Evolutionary conservation across 768 basidiomycete genomes (phyloP).

Genomic region (Lactarius indigo): DNA sequence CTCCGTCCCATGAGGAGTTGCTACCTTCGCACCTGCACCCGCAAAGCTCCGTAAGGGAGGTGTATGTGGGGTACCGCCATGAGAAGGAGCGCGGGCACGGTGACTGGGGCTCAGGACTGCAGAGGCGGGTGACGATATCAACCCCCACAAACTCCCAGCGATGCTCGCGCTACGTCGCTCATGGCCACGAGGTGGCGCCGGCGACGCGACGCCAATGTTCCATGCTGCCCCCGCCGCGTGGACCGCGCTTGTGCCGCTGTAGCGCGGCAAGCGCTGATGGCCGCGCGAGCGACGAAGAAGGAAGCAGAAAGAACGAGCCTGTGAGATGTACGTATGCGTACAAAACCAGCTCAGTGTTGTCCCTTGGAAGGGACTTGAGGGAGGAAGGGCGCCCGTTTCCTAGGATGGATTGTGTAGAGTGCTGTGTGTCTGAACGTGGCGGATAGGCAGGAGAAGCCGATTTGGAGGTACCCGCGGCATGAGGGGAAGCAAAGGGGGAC

Average conservation of each 20-base stretch:
- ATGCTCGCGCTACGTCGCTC: conserved; percentile 47
- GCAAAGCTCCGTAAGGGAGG: conserved; percentile 17
- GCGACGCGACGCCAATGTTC: conserved; percentile 58
- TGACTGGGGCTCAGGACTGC: conserved; percentile 26
- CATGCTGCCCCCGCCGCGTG: conserved; percentile 75
- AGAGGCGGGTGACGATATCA: conserved; percentile 32
- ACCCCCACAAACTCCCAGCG: conserved; percentile 44
- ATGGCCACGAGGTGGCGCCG: conserved; percentile 37
- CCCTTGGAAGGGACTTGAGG: conserved; percentile 10
- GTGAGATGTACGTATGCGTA: conserved; percentile 83
- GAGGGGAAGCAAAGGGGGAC: conserved; percentile 25
- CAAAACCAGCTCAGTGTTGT: conserved; percentile 57
- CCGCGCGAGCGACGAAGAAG: conserved; percentile 44
- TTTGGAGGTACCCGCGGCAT: conserved; percentile 12
- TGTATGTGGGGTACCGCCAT: conserved; percentile 15
- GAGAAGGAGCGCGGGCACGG: conserved; percentile 28
- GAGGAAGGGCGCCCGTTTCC: conserved; percentile 26
- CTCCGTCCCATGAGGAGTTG: conserved; percentile 7
- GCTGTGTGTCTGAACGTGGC: conserved; percentile 28
- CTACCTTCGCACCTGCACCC: conserved; percentile 14
- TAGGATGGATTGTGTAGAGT: conserved; percentile 30
- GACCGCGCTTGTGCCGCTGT: conserved; percentile 45
- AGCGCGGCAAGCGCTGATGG: conserved; percentile 46
- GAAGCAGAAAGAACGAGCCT: conserved; percentile 60
- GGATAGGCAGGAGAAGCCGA: conserved; percentile 26